Evolutionary conservation across 2,329 filamentous ascomycete genomes (phyloP).

Genomic region (Cladosporium colombiae): DNA sequence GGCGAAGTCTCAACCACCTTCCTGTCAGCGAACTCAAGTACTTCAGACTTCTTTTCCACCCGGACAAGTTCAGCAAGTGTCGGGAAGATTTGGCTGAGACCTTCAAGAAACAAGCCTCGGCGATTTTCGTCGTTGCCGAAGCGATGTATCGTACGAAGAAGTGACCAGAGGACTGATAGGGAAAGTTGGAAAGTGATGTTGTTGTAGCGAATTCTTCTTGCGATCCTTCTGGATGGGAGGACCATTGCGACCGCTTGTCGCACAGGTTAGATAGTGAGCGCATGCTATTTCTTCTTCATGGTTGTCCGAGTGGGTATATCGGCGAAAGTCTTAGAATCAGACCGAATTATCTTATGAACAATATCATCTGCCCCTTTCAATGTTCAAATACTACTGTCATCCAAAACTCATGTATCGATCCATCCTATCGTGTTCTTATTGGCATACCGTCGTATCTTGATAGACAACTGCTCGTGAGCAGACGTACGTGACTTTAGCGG

Average conservation of each 20-base stretch:
- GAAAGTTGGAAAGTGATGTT: neutral
- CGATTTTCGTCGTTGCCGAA: conserved; percentile 20
- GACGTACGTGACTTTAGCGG: conserved; percentile 8
- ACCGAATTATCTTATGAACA: neutral
- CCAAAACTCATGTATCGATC: neutral
- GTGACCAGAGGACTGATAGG: neutral
- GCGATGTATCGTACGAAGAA: conserved; percentile 9
- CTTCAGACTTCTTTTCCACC: conserved; percentile 23
- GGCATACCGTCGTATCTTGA: neutral
- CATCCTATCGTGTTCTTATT: neutral
- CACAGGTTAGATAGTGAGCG: neutral
- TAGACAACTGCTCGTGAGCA: neutral
- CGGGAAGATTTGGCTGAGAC: conserved; percentile 5
- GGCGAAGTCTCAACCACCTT: neutral
- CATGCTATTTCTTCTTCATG: neutral
- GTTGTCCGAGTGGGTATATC: neutral
- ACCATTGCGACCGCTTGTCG: neutral
- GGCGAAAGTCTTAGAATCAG: neutral
- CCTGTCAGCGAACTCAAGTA: neutral
- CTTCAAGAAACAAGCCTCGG: conserved; percentile 22
- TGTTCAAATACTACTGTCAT: neutral
- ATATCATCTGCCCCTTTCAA: neutral
- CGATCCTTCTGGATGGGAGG: neutral
- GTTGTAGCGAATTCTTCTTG: neutral
- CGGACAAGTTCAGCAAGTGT: conserved; percentile 23